Evolutionary conservation across 1,284 basidiomycete genomes (phyloP).

Genomic region (Naganishia albida): DNA sequence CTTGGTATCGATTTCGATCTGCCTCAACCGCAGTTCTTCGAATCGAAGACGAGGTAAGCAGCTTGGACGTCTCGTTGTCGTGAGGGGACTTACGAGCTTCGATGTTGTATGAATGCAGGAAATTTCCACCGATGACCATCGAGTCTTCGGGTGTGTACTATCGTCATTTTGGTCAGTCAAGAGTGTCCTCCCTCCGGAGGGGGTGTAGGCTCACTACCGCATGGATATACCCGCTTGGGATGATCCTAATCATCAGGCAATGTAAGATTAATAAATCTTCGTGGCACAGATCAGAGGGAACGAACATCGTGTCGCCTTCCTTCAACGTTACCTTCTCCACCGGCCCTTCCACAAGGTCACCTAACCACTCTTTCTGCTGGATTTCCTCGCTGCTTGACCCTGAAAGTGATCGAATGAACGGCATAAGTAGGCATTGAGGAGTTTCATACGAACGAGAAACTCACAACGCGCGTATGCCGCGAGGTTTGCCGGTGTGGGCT

Average conservation of each 20-base stretch:
- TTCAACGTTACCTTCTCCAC: constrained; percentile 79
- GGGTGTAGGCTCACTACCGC: constrained; percentile 69
- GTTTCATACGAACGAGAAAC: constrained; percentile 3
- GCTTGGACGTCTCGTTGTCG: constrained; percentile 14
- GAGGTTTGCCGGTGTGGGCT: constrained; percentile 82
- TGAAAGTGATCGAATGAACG: no score
- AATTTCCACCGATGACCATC: constrained; percentile 96
- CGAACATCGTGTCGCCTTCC: constrained; percentile 84
- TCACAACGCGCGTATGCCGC: constrained; percentile 62
- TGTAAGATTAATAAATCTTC: not conserved
- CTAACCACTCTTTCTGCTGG: constrained; percentile 86
- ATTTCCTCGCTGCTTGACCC: constrained; percentile 75
- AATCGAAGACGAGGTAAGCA: constrained; percentile 36
- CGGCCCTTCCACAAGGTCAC: constrained; percentile 69
- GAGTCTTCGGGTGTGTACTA: constrained; percentile 89
- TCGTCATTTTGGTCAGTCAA: not conserved
- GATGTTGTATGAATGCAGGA: constrained; percentile 75
- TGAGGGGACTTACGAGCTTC: constrained; percentile 42
- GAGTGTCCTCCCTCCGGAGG: constrained; percentile 1
- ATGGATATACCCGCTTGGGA: constrained; percentile 96
- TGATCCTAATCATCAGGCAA: constrained; percentile 60
- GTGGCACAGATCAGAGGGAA: not conserved
- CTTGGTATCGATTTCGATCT: constrained; percentile 88
- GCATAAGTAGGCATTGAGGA: not conserved
- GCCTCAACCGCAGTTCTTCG: constrained; percentile 78